Conservation (phyloP, 1,139 yeast species). For the Yamadazyma conglobata region DNA sequence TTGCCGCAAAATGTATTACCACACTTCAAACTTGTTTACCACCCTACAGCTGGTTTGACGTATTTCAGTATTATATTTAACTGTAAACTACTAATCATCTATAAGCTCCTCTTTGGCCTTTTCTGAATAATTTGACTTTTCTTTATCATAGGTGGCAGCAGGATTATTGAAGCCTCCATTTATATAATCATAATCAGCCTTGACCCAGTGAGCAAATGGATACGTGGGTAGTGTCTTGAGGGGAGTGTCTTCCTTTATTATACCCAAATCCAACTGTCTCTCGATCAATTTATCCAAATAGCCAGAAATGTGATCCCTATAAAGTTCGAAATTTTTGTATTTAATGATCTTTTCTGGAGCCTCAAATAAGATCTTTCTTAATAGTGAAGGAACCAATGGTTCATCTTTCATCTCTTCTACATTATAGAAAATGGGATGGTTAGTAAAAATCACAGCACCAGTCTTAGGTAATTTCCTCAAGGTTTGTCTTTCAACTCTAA, state of each 20-base stretch:
- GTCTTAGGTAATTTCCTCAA: conserved; percentile 47
- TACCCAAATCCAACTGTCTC: conserved; percentile 54
- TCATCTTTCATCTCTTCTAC: conserved; percentile 78
- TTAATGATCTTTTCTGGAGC: conserved; percentile 64
- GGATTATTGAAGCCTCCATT: conserved; percentile 55
- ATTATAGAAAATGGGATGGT: conserved; percentile 68
- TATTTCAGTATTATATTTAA: no score
- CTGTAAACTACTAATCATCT: conserved; percentile 3
- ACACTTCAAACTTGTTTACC: no score
- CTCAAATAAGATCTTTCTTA: conserved; percentile 59
- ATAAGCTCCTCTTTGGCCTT: conserved; percentile 12
- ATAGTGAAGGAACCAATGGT: conserved; percentile 65
- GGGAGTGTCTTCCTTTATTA: conserved; percentile 55
- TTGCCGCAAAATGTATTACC: no score
- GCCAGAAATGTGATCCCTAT: conserved; percentile 56
- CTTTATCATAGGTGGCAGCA: conserved; percentile 12
- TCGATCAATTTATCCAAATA: conserved; percentile 55
- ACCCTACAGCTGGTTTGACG: no score
- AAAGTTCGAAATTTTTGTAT: conserved; percentile 56
- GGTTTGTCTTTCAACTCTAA: conserved; percentile 58
- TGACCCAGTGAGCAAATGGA: conserved; percentile 56
- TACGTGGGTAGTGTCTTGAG: conserved; percentile 57
- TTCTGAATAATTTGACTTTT: conserved; percentile 12
- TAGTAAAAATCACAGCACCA: conserved; percentile 50
- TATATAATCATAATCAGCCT: conserved; percentile 36